Base-by-base conservation (phyloP, 768 basidiomycete species). In the Pulveroboletus frians region DNA sequence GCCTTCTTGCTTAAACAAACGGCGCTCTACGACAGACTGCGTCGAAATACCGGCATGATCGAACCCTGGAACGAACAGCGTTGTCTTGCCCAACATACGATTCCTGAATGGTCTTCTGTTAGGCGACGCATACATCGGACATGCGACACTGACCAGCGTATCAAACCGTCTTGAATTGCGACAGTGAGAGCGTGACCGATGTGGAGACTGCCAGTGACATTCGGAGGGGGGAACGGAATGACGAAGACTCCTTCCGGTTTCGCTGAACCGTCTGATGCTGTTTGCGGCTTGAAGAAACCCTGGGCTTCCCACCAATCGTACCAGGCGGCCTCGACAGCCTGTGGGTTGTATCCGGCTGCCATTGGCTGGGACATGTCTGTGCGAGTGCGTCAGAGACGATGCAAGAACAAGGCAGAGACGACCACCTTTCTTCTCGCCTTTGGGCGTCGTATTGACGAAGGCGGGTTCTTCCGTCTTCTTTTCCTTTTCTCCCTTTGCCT, bases 41-140 rank as follows among this genome's bases (percentile, higher is more conserved):
- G 96, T 98, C 0, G 94, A 94, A 52, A 99, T 98, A 49, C 95
- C 94, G 0, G 96, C 96, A 60, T 99, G 96, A 69, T 99, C 96
- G 62, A 94, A 99, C 14, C 96, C 96, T 0, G 96, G 96, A 2
- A 84, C 80, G 62, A 87, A 98, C 1, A 98, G 74, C 0, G 88
- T 86, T 9, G 90, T 91, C 70, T 84, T 89, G 2, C 95, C 95
- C 35, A 87, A 72, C 96, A 98, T 99, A 30, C 95, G 91, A 66
- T 93, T 92, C 92, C 90, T 92, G 47, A 15, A 14, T 23, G 23
- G 17, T 3, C 6, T 35, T 30, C 15, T 29, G 37, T 47, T 10
- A 8, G 44, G 41, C 9, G 20, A 46, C 9, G 34, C 5, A n/a
- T 6, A 15, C 3, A 5, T 18, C 13, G n/a, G 50, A 4, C 30